phyloP scores from a whole-genome alignment of 345 rosid species.

The Rhodamnia argentea region DNA sequence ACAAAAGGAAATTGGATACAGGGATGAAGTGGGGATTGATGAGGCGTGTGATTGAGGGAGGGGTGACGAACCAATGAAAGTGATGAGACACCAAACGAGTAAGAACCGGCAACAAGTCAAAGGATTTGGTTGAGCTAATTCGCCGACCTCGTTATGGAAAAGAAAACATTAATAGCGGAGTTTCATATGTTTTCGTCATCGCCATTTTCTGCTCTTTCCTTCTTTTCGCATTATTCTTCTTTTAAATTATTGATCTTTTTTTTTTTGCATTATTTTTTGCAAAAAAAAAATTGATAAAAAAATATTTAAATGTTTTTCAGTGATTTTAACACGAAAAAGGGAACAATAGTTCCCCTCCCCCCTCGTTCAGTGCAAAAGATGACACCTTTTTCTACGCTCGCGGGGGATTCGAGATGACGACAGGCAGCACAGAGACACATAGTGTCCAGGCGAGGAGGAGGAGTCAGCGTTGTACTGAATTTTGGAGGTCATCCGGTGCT shows the following conservation, averaged over 20 bases:
- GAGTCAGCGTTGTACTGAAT: not conserved
- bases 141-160: not conserved
- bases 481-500: not conserved
- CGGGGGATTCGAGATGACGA: slow-evolving; percentile 32
- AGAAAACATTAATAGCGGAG: not conserved
- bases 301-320: not conserved
- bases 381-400: slow-evolving; percentile 21
- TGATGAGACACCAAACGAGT: slow-evolving; percentile 1
- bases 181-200: not conserved
- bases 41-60: not conserved
- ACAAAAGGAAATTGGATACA: too few relatives aligned
- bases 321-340: not conserved
- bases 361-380: slow-evolving; percentile 21
- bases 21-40: not conserved
- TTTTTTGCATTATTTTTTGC: not conserved
- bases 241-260: not conserved
- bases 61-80: not conserved
- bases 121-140: not conserved
- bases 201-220: not conserved
- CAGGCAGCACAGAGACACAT: slow-evolving; percentile 4
- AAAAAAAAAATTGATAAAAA: not conserved
- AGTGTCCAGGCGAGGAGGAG: not conserved
- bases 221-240: not conserved
- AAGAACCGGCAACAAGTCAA: slow-evolving; percentile 12
- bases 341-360: not conserved